Percentiles rank a stretch among this genome's conserved stretches.
Conservation (phyloP, 2,329 filamentous ascomycete genomes). For the Plectosphaerella plurivora region DNA sequence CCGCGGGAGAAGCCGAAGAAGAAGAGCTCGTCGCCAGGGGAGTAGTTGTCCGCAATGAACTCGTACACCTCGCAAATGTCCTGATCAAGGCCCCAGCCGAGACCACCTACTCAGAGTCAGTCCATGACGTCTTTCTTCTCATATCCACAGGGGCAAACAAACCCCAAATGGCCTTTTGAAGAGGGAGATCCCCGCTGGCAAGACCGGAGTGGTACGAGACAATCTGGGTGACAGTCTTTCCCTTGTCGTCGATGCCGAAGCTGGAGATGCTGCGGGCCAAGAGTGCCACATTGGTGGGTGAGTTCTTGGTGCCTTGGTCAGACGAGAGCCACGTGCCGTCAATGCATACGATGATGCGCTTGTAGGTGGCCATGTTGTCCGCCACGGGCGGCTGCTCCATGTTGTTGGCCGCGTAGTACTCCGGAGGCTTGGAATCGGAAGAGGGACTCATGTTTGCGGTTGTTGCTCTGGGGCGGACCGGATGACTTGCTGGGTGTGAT, state of each 20-base stretch:
- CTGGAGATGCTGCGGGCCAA: neutral
- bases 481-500: too few species aligned
- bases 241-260: neutral
- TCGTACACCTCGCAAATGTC: conserved; percentile 27
- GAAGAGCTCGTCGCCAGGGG: conserved; percentile 28
- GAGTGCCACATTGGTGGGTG: conserved; percentile 6
- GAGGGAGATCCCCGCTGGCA: neutral
- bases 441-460: too few species aligned
- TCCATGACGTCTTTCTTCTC: neutral
- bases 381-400: too few species aligned
- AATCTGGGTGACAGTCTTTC: neutral
- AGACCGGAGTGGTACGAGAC: neutral
- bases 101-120: neutral
- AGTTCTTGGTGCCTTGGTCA: neutral
- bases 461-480: too few species aligned
- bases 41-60: conserved; percentile 31
- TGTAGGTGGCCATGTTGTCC: neutral
- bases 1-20: conserved; percentile 33
- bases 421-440: too few species aligned
- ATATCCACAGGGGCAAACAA: neutral
- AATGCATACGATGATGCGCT: conserved; percentile 7
- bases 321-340: conserved; percentile 10
- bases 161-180: neutral
- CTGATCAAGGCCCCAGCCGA: neutral
- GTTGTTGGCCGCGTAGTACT: too few species aligned